Evolutionary conservation across 495 filamentous ascomycete genomes (phyloP).

Genomic region (Pseudevernia furfuracea): DNA sequence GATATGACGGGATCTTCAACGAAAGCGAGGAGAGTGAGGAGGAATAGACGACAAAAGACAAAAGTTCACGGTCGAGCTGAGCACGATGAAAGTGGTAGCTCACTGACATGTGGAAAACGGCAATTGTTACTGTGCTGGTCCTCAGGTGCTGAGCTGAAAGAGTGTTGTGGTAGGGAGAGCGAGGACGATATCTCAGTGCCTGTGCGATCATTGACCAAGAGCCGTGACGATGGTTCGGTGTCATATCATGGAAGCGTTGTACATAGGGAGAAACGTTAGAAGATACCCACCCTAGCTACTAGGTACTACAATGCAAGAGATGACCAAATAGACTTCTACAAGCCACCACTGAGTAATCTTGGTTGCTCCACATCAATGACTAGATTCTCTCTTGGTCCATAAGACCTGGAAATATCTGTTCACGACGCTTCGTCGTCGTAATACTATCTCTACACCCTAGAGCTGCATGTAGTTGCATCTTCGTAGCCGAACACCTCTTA

Average conservation of each 20-base stretch:
- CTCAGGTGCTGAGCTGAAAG: neutral
- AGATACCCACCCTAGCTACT: neutral
- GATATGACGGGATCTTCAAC: neutral
- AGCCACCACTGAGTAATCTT: neutral
- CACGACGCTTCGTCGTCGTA: too few species aligned
- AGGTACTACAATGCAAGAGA: neutral
- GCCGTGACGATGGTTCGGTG: neutral
- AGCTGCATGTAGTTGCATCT: neutral
- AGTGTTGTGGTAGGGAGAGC: neutral
- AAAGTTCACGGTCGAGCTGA: neutral
- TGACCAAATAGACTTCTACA: neutral
- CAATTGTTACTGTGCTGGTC: neutral
- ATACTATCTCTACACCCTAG: neutral
- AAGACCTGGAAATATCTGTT: neutral
- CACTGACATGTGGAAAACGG: neutral
- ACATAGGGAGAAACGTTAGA: neutral
- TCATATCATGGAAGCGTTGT: neutral
- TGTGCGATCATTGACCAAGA: neutral
- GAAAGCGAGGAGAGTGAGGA: conserved; percentile 7
- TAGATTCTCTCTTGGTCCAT: neutral
- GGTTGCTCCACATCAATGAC: neutral
- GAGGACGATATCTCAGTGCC: neutral
- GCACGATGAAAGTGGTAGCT: neutral
- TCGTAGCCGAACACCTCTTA: neutral
- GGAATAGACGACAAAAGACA: neutral